Evolutionary conservation across 2,329 filamentous ascomycete species (phyloP).

Genomic region (Ophiostoma novo-ulmi): DNA sequence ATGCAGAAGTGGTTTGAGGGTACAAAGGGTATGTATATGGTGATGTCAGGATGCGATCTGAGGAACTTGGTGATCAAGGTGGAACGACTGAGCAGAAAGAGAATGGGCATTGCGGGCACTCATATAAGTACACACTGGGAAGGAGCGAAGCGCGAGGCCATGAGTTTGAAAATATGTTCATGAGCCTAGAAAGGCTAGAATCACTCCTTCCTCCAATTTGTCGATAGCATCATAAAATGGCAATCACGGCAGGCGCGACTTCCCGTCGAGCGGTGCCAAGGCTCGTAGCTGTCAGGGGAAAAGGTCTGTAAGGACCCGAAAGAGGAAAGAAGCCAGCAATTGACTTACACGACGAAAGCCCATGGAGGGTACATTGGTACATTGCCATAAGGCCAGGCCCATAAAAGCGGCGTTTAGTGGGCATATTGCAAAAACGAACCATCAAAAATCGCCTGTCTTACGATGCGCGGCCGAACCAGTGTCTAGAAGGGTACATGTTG

Average conservation of each 20-base stretch:
- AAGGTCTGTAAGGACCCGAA: constrained; percentile 3
- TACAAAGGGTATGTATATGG: constrained; percentile 13
- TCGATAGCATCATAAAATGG: constrained; percentile 13
- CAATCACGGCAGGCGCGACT: constrained; percentile 1
- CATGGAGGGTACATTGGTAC: not conserved
- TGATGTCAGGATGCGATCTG: constrained; percentile 8
- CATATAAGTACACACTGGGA: constrained; percentile 23
- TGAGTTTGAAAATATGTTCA: not conserved
- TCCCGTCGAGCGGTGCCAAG: constrained; percentile 16
- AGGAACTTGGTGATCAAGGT: constrained; percentile 15
- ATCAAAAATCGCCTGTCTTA: constrained; percentile 23
- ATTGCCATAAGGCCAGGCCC: constrained; percentile 19
- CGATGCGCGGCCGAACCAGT: constrained; percentile 17
- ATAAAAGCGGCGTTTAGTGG: constrained; percentile 18
- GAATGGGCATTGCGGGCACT: constrained; percentile 19
- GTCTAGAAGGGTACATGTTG: constrained; percentile 17
- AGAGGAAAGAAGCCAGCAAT: not conserved
- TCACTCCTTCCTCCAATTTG: not conserved
- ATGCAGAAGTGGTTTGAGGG: constrained; percentile 14
- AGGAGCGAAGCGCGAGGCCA: constrained; percentile 14
- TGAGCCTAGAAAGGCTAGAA: not conserved
- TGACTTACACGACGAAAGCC: not conserved
- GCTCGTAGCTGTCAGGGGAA: not conserved
- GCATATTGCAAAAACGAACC: constrained; percentile 25
- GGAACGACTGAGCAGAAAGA: constrained; percentile 18